Conservation (phyloP, 2,329 filamentous ascomycete genomes). For the Colletotrichum sp. region DNA sequence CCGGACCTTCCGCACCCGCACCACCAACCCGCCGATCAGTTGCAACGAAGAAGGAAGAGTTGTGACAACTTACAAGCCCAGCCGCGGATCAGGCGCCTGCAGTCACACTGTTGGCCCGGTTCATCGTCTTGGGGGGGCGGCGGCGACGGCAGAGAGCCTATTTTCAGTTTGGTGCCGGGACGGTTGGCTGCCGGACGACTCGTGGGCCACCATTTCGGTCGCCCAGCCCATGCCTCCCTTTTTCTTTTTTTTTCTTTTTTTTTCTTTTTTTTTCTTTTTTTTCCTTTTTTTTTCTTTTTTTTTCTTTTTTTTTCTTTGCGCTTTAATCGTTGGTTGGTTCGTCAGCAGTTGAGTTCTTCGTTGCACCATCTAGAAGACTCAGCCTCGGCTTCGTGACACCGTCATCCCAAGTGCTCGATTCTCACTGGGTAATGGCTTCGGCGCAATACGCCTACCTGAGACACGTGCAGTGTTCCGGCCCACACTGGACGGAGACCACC, state of each 20-base stretch:
- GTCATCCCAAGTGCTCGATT: background rate
- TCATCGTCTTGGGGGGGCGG: background rate
- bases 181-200: background rate
- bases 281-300: background rate
- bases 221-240: background rate
- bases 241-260: background rate
- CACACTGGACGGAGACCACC: background rate
- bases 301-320: background rate
- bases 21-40: background rate
- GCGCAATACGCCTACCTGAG: slow-evolving; percentile 9
- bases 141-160: background rate
- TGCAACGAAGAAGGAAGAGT: background rate
- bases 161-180: background rate
- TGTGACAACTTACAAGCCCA: background rate
- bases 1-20: background rate
- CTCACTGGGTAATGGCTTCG: background rate
- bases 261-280: background rate
- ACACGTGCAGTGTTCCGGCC: background rate
- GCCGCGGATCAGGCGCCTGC: background rate
- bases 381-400: background rate
- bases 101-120: background rate
- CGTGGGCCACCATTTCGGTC: background rate
- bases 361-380: background rate
- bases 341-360: background rate
- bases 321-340: background rate